Evolutionary conservation across 805 yeast genomes (phyloP).

Genomic region (Candida incommunis): DNA sequence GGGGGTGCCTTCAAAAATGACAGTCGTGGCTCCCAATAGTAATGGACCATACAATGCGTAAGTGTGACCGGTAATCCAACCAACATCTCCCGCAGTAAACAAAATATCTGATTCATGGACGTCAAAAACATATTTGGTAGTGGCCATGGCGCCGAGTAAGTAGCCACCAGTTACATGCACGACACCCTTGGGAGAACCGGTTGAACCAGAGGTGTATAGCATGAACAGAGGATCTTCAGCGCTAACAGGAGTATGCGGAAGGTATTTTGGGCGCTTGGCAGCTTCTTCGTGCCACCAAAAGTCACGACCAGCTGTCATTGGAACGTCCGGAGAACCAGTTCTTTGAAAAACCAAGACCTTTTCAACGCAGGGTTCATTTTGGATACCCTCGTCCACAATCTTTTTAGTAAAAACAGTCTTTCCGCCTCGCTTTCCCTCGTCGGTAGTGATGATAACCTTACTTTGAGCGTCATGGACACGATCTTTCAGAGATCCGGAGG

Average conservation of each 20-base stretch:
- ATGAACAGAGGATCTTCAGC: conserved; percentile 92
- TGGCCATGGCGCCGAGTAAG: conserved; percentile 79
- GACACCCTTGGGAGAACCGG: conserved; percentile 97
- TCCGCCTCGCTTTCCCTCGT: conserved; percentile 93
- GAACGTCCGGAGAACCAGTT: conserved; percentile 66
- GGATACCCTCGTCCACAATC: conserved; percentile 89
- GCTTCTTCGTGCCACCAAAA: conserved; percentile 92
- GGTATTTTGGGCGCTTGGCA: conserved; percentile 66
- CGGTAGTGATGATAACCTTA: conserved; percentile 80
- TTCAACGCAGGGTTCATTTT: conserved; percentile 52
- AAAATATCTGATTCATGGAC: conserved; percentile 75
- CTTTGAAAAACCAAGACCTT: conserved; percentile 81
- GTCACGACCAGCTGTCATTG: conserved; percentile 71
- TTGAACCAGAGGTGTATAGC: conserved; percentile 94
- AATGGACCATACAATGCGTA: conserved; percentile 93
- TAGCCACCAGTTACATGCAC: conserved; percentile 93
- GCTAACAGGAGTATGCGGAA: conserved; percentile 75
- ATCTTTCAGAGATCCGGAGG: conserved; percentile 83
- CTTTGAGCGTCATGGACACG: conserved; percentile 81
- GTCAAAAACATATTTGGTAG: conserved; percentile 89
- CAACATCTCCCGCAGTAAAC: conserved; percentile 97
- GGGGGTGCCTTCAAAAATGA: conserved; percentile 94
- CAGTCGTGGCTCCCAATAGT: conserved; percentile 74
- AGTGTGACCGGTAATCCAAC: conserved; percentile 99
- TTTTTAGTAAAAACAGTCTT: conserved; percentile 83